Evolutionary conservation across 2,329 filamentous ascomycete genomes (phyloP), one percentile per base, ranked within the genome.

Genomic region (Aureobasidium sp.): DNA sequence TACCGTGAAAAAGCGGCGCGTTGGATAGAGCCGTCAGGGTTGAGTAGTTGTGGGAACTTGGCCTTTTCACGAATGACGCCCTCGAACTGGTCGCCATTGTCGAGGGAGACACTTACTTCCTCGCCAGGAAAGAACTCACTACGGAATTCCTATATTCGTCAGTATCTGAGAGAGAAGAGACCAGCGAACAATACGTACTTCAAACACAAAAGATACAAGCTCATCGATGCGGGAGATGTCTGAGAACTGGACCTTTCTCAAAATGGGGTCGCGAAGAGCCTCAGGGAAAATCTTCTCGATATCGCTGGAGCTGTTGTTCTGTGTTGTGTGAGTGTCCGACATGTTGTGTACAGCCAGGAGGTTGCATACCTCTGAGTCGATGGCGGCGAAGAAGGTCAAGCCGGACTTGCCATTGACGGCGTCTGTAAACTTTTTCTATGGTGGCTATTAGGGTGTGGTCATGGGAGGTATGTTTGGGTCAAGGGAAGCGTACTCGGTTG

Each of bases 401-500:
- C 88, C 88, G 34, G 91, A 95, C 74, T 96, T 93, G 60, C 94
- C 94, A 14, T 91, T 96, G 67, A 97, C 95, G 73, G 96, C 90
- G 75, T 95, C 96, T 64, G 95, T 96, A 75, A 97, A 99, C 61
- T 88, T 86, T 71, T 87, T 90, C 87, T 93, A 68, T 41, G 22
- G 34, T 34, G n/a, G n/a, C 0, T 20, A 61, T 72, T 44, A 71
- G 67, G 63, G 12, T 49, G 55, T 27, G 47, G 53, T 55, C 68
- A 27, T 39, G 42, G 63, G 6, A 29, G 51, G n/a, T 14, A 11
- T 25, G 1, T 49, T 12, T n/a, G 69, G 20, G 48, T 52, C 59
- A 55, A 34, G 42, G 15, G 42, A 11, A 36, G 57, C 82, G 70
- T 79, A 90, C 90, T 84, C 95, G 90, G 68, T 89, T 91, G 74